Evolutionary conservation across 2,329 filamentous ascomycete genomes (phyloP).

Genomic region (Neofusicoccum kwambonambiense): DNA sequence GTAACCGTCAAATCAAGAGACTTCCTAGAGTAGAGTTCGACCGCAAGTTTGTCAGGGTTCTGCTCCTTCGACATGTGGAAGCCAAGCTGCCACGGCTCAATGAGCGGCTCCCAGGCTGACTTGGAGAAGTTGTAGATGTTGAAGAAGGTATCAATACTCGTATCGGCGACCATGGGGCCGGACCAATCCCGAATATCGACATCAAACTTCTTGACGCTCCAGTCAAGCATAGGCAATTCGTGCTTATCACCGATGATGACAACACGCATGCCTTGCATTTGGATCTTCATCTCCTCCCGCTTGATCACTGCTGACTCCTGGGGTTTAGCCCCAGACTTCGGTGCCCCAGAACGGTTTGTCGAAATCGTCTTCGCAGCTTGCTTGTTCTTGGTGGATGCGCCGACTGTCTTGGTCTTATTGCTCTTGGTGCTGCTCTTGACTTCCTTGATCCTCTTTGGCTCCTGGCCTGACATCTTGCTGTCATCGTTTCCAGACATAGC

Average conservation of each 20-base stretch:
- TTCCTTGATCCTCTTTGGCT: constrained; percentile 56
- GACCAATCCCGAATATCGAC: constrained; percentile 90
- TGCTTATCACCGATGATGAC: constrained; percentile 95
- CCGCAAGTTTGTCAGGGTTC: constrained; percentile 70
- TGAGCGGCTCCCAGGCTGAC: constrained; percentile 93
- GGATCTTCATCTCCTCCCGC: constrained; percentile 79
- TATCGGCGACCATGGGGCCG: constrained; percentile 78
- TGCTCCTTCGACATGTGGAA: constrained; percentile 81
- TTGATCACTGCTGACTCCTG: constrained; percentile 56
- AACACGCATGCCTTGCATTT: constrained; percentile 83
- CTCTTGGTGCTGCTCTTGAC: constrained; percentile 44
- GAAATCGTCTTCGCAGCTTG: constrained; percentile 47
- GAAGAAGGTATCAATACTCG: constrained; percentile 87
- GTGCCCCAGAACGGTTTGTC: constrained; percentile 44
- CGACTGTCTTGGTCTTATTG: constrained; percentile 48
- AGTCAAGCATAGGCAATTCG: constrained; percentile 90
- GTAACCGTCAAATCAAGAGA: constrained; percentile 90
- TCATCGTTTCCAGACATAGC: constrained; percentile 68
- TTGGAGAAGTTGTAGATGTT: constrained; percentile 99
- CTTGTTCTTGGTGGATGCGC: constrained; percentile 41
- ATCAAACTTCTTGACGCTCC: constrained; percentile 87
- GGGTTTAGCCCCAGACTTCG: constrained; percentile 58
- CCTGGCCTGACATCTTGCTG: constrained; percentile 49
- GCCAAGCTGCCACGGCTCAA: constrained; percentile 95
- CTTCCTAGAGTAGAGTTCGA: constrained; percentile 87